These are phyloP conservation scores for Cladosporium austrohemisphaericum DNA, from an alignment of 2,329 filamentous ascomycete species.

Conservation along the genomic window DNA sequence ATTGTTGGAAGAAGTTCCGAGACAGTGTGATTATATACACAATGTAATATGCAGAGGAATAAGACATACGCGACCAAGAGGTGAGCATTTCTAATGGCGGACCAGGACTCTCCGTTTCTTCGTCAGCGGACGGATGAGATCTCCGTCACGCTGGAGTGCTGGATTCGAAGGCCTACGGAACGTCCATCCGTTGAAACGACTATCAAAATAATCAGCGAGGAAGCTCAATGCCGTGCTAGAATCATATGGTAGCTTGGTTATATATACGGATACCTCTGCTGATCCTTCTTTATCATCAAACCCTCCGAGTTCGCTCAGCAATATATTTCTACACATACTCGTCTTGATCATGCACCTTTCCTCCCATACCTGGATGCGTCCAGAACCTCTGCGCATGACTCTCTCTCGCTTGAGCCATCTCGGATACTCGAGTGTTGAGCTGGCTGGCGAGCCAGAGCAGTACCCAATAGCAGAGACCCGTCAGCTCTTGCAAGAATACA, in stretches of 20 bases:
- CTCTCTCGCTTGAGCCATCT: neutral
- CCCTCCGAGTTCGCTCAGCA: too few relatives aligned
- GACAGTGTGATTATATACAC: neutral
- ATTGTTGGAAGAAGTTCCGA: neutral
- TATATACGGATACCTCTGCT: too few relatives aligned
- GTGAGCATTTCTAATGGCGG: neutral
- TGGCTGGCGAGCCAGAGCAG: neutral
- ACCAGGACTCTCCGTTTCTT: neutral
- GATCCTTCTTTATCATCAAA: too few relatives aligned
- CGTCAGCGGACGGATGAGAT: neutral
- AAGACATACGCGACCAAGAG: too few relatives aligned
- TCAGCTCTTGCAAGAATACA: neutral
- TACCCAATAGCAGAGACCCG: neutral
- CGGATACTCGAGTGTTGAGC: neutral
- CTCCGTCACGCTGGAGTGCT: neutral
- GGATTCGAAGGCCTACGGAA: too few relatives aligned
- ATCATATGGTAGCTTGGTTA: too few relatives aligned
- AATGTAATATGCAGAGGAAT: too few relatives aligned
- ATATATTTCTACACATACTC: too few relatives aligned
- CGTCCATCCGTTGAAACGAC: too few relatives aligned
- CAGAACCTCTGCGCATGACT: neutral
- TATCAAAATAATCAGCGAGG: too few relatives aligned
- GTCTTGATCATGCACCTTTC: conserved; percentile 3
- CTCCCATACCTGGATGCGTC: conserved; percentile 3
- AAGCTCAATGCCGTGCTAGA: too few relatives aligned